phyloP scores from a whole-genome alignment of 1,139 yeast species.

The Scheffersomyces quercinus region DNA sequence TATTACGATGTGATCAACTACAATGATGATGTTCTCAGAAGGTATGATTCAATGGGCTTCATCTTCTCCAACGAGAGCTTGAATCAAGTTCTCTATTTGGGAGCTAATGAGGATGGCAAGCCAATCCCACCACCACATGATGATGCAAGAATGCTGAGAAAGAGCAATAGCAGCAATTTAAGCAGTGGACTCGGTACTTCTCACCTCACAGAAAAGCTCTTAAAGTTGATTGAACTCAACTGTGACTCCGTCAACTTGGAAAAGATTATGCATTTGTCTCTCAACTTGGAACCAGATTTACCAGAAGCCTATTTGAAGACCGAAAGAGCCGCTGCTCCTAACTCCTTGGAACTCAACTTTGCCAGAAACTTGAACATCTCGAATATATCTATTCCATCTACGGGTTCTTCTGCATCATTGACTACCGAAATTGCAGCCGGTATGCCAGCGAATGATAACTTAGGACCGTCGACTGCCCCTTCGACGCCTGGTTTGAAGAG shows the following conservation, averaged over 20 bases:
- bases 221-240: constrained; percentile 39
- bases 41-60: constrained; percentile 49
- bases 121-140: constrained; percentile 21
- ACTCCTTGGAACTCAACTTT: constrained; percentile 9
- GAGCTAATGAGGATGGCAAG: constrained; percentile 34
- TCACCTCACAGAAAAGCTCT: constrained; percentile 25
- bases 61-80: constrained; percentile 49
- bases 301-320: constrained; percentile 40
- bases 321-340: constrained; percentile 5
- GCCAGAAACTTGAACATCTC: constrained; percentile 16
- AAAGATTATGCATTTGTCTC: constrained; percentile 39
- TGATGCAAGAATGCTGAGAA: not conserved
- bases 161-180: constrained; percentile 7
- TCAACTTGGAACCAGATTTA: constrained; percentile 40
- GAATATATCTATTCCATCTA: constrained; percentile 29
- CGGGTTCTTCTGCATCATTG: constrained; percentile 22
- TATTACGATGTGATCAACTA: constrained; percentile 41
- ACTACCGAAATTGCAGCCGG: not conserved
- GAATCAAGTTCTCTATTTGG: constrained; percentile 46
- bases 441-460: not conserved
- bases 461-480: not conserved
- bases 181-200: constrained; percentile 5
- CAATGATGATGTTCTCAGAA: constrained; percentile 44
- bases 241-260: constrained; percentile 42
- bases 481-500: not conserved